Conservation (phyloP, 1,139 yeast species). For the Yamadazyma sp. region DNA sequence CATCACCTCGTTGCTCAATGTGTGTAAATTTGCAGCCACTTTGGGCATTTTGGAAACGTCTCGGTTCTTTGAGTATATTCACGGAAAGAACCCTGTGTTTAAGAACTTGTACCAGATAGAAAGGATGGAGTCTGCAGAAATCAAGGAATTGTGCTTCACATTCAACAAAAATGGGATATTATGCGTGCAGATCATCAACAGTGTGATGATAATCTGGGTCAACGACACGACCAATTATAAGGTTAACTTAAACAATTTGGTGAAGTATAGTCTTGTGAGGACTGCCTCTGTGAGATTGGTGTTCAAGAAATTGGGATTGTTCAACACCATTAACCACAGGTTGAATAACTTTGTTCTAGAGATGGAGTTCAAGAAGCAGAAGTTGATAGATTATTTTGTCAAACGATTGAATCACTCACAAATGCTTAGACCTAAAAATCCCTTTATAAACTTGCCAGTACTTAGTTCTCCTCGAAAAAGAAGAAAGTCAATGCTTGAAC, state of each 20-base stretch:
- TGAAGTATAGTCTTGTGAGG: not conserved
- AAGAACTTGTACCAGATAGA: slow-evolving; percentile 16
- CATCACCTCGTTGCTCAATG: slow-evolving; percentile 13
- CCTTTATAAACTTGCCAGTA: not conserved
- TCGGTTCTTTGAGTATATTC: slow-evolving; percentile 14
- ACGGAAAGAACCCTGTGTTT: slow-evolving; percentile 15
- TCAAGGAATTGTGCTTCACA: slow-evolving; percentile 5
- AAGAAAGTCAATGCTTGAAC: not conserved
- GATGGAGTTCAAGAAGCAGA: slow-evolving; percentile 10
- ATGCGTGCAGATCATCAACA: slow-evolving; percentile 16
- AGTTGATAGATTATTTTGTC: slow-evolving; percentile 12
- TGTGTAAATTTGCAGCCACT: slow-evolving; percentile 2
- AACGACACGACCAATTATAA: slow-evolving; percentile 5
- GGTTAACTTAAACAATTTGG: slow-evolving; percentile 16
- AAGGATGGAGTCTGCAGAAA: slow-evolving; percentile 1
- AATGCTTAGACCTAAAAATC: slow-evolving; percentile 7
- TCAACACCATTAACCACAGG: slow-evolving; percentile 11
- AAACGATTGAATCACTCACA: slow-evolving; percentile 7
- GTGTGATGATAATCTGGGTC: slow-evolving; percentile 17
- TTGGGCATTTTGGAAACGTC: not conserved
- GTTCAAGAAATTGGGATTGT: slow-evolving; percentile 10
- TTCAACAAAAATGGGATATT: slow-evolving; percentile 10
- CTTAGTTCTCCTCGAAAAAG: not conserved
- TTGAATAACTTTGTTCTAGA: slow-evolving; percentile 10
- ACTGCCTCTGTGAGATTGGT: slow-evolving; percentile 3